Percentiles rank a stretch among this genome's conserved stretches.
phyloP scores from a whole-genome alignment of 768 basidiomycete genomes.

The Boletellus sp. region DNA sequence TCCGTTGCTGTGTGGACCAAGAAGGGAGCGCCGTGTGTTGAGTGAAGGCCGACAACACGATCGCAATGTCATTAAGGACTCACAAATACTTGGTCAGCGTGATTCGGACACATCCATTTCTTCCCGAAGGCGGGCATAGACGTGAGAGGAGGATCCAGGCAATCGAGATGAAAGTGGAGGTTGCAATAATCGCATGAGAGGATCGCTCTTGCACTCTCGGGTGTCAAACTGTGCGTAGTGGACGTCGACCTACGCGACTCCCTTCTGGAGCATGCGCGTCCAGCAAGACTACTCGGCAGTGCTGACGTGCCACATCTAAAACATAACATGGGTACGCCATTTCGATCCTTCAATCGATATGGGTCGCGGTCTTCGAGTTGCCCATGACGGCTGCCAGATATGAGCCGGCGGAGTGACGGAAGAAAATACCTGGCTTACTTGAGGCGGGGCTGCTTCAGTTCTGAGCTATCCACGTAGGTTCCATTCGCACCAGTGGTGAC shows the following conservation, averaged over 20 bases:
- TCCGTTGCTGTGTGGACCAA: slow-evolving; percentile 54
- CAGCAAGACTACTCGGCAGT: slow-evolving; percentile 51
- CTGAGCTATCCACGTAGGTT: slow-evolving; percentile 77
- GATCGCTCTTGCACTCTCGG: slow-evolving; percentile 68
- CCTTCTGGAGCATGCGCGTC: slow-evolving; percentile 51
- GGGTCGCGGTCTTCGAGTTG: slow-evolving; percentile 91
- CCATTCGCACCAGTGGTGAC: slow-evolving; percentile 79
- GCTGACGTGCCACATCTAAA: slow-evolving; percentile 86
- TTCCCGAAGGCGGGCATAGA: slow-evolving; percentile 81
- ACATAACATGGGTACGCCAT: slow-evolving; percentile 81
- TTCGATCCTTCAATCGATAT: slow-evolving; percentile 80
- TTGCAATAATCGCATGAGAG: slow-evolving; percentile 94
- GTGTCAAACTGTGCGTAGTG: slow-evolving; percentile 34
- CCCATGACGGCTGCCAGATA: slow-evolving; percentile 64
- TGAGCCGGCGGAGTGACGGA: not conserved
- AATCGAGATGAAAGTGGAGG: slow-evolving; percentile 96
- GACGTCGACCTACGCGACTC: slow-evolving; percentile 49
- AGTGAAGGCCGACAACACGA: not conserved
- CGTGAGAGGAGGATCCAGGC: slow-evolving; percentile 85
- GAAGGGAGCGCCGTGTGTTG: not conserved
- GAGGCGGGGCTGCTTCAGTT: slow-evolving; percentile 69
- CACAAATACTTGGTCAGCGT: slow-evolving; percentile 83
- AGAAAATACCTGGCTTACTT: slow-evolving; percentile 56
- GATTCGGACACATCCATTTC: slow-evolving; percentile 99
- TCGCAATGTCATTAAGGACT: slow-evolving; percentile 30